These are phyloP conservation scores for Volvariella volvacea DNA, from an alignment of 1,284 basidiomycete species.

Conservation along the genomic window DNA sequence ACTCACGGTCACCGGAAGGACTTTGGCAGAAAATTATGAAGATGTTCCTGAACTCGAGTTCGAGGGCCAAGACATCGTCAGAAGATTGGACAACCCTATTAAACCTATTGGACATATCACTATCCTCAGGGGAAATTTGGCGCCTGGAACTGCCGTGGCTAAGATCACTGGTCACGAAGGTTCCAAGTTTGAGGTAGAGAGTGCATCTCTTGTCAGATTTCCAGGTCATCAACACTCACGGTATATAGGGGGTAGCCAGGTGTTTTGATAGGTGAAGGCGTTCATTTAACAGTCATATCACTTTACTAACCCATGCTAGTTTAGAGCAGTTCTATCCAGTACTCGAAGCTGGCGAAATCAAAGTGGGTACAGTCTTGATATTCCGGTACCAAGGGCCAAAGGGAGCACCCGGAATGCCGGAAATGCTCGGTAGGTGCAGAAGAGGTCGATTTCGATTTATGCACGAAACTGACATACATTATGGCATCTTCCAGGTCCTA, in stretches of 20 bases:
- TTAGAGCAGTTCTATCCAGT: conserved; percentile 82
- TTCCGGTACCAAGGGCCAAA: conserved; percentile 96
- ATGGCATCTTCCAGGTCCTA: conserved; percentile 52
- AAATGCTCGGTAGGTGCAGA: conserved; percentile 53
- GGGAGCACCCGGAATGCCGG: conserved; percentile 97
- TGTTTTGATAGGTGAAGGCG: conserved; percentile 65
- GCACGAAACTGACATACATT: too few relatives aligned
- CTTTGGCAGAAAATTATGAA: conserved; percentile 86
- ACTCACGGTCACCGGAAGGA: conserved; percentile 93
- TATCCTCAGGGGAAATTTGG: conserved; percentile 87
- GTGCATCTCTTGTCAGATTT: neutral
- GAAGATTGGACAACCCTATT: conserved; percentile 77
- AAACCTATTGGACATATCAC: conserved; percentile 90
- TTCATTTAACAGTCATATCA: too few relatives aligned
- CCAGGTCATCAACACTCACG: conserved; percentile 3
- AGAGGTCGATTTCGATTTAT: too few relatives aligned
- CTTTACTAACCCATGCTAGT: conserved; percentile 31
- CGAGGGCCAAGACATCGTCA: conserved; percentile 79
- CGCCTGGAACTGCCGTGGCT: conserved; percentile 87
- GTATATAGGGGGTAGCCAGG: conserved; percentile 56
- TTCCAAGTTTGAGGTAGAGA: conserved; percentile 67
- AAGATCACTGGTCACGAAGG: conserved; percentile 98
- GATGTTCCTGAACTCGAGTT: conserved; percentile 76
- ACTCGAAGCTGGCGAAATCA: conserved; percentile 80
- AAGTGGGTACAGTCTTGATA: conserved; percentile 80